Base-by-base conservation (phyloP, 495 filamentous ascomycete species). In the Peziza echinospora region DNA sequence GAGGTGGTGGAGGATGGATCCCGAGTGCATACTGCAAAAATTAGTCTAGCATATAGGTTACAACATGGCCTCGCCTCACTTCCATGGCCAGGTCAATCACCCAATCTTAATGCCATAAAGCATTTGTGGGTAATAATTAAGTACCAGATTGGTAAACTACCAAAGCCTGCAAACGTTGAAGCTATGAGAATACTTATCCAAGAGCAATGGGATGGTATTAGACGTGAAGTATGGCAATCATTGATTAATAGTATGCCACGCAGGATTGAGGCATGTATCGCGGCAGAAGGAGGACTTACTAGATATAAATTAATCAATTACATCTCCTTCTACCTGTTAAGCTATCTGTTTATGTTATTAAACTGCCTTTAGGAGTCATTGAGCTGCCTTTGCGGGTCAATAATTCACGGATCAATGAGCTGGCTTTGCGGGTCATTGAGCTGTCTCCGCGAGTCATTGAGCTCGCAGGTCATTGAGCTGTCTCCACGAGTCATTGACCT, bases 201-300 rank as follows among this genome's bases (percentile, higher is more conserved):
- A 17, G 46, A 48, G 26, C 41, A 51, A 30, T 51, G 49, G 46
- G 26, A 48, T 10, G 19, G n/a, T n/a, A 39, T 48, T 13, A 26
- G 48, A 40, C 41, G 39, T 22, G 21, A 21, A 17, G 21, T 24
- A 1, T 21, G 44, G 21, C 26, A 51, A 44, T 40, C 4, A 17
- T 26, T 44, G 26, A 19, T 45, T 6, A 23, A 43, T 16, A 49
- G 24, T n/a, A 48, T 51, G 40, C 24, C 39, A 24, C 26, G 23
- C 2, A 5, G 34, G 11, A 42, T 50, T 23, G 30, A 28, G 28
- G 28, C 44, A 25, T 11, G 24, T 28, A 49, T 48, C 42, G 3
- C 19, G 17, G 39, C 28, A 41, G 11, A 34, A 5, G 45, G 45
- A 16, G 25, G 23, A 16, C 37, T 43, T 10, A 47, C 49, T 17